Percentiles rank a stretch among this genome's conserved stretches.
These are phyloP conservation scores for Puccinia coronata DNA, from an alignment of 1,284 basidiomycete genomes.

Conservation along the genomic window DNA sequence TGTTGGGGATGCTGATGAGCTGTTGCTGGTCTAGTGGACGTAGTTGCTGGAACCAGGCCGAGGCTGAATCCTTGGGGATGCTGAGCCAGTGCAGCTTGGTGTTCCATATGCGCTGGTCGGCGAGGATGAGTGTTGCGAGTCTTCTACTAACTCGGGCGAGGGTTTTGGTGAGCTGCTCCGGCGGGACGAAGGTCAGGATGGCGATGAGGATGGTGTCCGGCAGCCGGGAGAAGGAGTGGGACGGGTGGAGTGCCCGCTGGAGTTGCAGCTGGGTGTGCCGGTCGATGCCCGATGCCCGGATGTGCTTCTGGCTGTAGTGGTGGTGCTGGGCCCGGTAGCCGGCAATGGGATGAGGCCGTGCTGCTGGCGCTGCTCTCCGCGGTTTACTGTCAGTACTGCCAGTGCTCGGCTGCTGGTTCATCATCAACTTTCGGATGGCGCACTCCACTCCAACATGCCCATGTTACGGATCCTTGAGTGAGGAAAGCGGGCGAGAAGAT, in stretches of 20 bases:
- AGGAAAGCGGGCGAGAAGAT: too few species aligned
- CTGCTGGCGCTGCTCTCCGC: not conserved
- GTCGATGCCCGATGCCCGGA: not conserved
- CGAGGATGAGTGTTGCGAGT: not conserved
- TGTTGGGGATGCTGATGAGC: too few species aligned
- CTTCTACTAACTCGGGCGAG: not conserved
- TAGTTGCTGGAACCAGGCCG: too few species aligned
- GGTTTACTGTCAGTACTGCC: too few species aligned
- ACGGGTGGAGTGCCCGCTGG: not conserved
- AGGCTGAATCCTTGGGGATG: too few species aligned
- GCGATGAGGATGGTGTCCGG: not conserved
- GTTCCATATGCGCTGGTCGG: not conserved
- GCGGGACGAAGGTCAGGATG: conserved; percentile 1
- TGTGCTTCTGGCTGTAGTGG: conserved; percentile 5
- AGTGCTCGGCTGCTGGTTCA: too few species aligned
- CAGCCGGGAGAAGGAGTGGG: not conserved
- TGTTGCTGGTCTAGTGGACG: too few species aligned
- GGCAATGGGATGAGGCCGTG: conserved; percentile 16
- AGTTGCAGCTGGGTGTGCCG: not conserved
- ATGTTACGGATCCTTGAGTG: too few species aligned
- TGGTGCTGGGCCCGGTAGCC: conserved; percentile 34
- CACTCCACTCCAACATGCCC: too few species aligned
- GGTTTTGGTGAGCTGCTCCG: not conserved
- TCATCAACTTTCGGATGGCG: too few species aligned
- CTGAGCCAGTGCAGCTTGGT: too few species aligned